phyloP scores from a whole-genome alignment of 352 stramenopile species.

The Pythium rhizo-oryzae region DNA sequence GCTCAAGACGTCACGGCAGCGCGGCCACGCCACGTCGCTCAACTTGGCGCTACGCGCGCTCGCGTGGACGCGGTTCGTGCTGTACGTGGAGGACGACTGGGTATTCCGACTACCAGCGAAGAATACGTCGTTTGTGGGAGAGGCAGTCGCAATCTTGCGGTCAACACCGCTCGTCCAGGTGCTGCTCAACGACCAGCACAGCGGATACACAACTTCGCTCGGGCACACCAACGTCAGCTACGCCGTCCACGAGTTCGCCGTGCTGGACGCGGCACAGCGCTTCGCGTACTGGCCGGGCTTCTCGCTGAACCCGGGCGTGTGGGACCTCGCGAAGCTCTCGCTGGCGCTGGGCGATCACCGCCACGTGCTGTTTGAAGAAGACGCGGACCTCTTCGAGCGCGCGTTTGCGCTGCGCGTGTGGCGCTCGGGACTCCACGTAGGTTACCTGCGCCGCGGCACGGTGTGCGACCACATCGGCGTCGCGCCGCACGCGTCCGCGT shows the following conservation, averaged over 20 bases:
- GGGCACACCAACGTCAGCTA: conserved; percentile 31
- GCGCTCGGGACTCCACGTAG: conserved; percentile 35
- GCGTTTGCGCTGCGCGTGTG: conserved; percentile 37
- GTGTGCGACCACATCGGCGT: conserved; percentile 35
- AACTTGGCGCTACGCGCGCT: conserved; percentile 41
- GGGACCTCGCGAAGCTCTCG: conserved; percentile 36
- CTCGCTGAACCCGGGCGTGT: conserved; percentile 62
- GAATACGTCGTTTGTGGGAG: conserved; percentile 20
- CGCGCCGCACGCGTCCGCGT: conserved; percentile 37
- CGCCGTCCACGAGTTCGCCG: conserved; percentile 54
- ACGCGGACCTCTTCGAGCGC: conserved; percentile 41
- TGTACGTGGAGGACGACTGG: conserved; percentile 79
- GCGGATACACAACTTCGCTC: conserved; percentile 28
- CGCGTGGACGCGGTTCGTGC: conserved; percentile 37
- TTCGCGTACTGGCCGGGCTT: conserved; percentile 71
- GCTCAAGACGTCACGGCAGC: conserved; percentile 33
- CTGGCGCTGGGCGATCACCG: not conserved
- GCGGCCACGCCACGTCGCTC: conserved; percentile 56
- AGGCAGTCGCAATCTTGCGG: conserved; percentile 30
- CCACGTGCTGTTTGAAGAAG: conserved; percentile 30
- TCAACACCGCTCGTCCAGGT: conserved; percentile 39
- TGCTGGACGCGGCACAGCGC: conserved; percentile 34
- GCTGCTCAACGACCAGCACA: conserved; percentile 54
- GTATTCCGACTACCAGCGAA: too few relatives aligned
- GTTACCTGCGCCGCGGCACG: conserved; percentile 10